Conservation (phyloP, 75 land plant species). For the Gnetum montanum region DNA sequence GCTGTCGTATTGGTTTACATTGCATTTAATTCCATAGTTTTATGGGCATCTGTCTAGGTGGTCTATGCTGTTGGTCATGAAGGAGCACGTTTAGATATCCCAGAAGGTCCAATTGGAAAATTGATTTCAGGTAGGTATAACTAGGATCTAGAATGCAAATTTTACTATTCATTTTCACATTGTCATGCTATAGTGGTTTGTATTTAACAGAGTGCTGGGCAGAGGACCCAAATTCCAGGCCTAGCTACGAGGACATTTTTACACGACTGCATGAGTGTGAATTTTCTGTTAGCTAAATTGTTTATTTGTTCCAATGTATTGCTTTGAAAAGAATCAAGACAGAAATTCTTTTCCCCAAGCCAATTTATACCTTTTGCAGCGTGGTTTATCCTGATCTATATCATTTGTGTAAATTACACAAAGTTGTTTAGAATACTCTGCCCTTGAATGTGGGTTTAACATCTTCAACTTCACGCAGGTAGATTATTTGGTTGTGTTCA, state of each 20-base stretch:
- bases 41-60: constrained; percentile 34
- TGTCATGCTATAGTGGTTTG: not conserved
- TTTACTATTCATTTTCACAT: not conserved
- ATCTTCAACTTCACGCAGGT: too few species aligned
- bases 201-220: constrained; percentile 79
- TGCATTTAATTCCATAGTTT: too few species aligned
- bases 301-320: too few species aligned
- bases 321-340: too few species aligned
- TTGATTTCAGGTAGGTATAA: constrained; percentile 85
- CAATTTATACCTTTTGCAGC: too few species aligned
- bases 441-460: too few species aligned
- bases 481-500: too few species aligned
- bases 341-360: too few species aligned
- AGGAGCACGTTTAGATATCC: constrained; percentile 68
- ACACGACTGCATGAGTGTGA: constrained; percentile 80
- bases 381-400: too few species aligned
- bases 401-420: too few species aligned
- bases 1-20: too few species aligned
- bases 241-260: constrained; percentile 77
- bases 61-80: constrained; percentile 83
- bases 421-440: too few species aligned
- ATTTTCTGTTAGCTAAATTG: constrained; percentile 30
- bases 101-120: constrained; percentile 81
- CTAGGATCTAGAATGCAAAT: not conserved
- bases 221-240: constrained; percentile 53